Conservation (phyloP, 495 filamentous ascomycete genomes). For the Talaromyces wortmannii region DNA sequence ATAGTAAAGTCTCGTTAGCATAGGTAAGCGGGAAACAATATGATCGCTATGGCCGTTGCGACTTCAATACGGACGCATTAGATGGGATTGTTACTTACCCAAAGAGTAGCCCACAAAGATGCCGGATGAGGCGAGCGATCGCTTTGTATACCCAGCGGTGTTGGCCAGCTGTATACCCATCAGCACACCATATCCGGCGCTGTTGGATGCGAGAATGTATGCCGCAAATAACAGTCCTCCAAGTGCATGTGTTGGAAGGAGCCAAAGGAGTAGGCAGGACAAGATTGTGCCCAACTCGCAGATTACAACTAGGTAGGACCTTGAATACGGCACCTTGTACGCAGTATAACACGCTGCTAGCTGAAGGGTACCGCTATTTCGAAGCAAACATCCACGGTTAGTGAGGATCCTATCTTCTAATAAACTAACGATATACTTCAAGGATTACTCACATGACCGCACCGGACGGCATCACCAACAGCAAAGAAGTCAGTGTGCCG, state of each 20-base stretch:
- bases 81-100: slow-evolving; percentile 3
- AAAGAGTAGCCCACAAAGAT: slow-evolving; percentile 28
- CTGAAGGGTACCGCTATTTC: slow-evolving; percentile 19
- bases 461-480: slow-evolving; percentile 26
- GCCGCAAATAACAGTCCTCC: slow-evolving; percentile 26
- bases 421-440: not conserved
- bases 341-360: slow-evolving; percentile 17
- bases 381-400: not conserved
- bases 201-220: slow-evolving; percentile 13
- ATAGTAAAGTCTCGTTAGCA: not conserved
- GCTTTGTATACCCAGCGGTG: slow-evolving; percentile 30
- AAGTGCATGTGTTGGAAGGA: slow-evolving; percentile 15
- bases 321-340: slow-evolving; percentile 1
- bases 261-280: slow-evolving; percentile 21
- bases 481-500: slow-evolving; percentile 28
- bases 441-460: slow-evolving; percentile 1
- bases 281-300: slow-evolving; percentile 9
- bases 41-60: not conserved
- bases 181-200: not conserved
- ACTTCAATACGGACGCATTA: not conserved
- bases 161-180: slow-evolving; percentile 31
- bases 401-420: not conserved
- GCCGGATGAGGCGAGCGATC: slow-evolving; percentile 16
- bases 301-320: not conserved
- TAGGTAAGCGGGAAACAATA: not conserved